A percentile compares a stretch with the other conserved stretches of the same genome.
phyloP scores from a whole-genome alignment of 169 alveolate genomes.

The Plasmodium ovale region DNA sequence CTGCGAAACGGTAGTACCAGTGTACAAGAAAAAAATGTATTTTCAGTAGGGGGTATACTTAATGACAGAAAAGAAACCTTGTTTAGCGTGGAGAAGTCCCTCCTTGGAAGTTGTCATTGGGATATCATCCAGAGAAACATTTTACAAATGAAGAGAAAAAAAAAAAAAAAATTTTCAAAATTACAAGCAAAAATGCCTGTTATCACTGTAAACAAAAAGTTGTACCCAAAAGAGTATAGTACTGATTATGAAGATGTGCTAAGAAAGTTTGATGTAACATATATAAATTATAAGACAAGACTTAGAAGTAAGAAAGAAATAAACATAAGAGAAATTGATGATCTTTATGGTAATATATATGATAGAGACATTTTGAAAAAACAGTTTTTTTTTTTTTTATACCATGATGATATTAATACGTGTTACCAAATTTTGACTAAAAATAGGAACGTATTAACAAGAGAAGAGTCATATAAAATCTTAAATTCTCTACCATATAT shows the following conservation, averaged over 20 bases:
- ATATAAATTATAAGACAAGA: conserved; percentile 85
- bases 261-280: conserved; percentile 79
- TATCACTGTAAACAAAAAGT: conserved; percentile 38
- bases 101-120: no score
- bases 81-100: no score
- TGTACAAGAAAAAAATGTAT: no score
- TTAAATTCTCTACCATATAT: conserved; percentile 80
- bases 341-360: conserved; percentile 83
- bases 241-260: conserved; percentile 84
- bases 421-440: conserved; percentile 80
- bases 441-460: conserved; percentile 80
- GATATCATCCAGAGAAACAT: no score
- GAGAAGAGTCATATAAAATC: conserved; percentile 79
- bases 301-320: conserved; percentile 81
- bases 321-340: conserved; percentile 78
- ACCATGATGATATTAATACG: conserved; percentile 84
- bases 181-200: conserved; percentile 65
- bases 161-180: background rate
- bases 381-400: conserved; percentile 83
- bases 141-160: background rate
- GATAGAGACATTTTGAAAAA: conserved; percentile 83
- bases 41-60: no score
- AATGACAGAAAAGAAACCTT: no score
- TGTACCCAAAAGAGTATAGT: conserved; percentile 60
- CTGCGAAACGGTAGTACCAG: no score